phyloP scores from a whole-genome alignment of 306 rosid species.

The Cotoneaster glaucophyllus region DNA sequence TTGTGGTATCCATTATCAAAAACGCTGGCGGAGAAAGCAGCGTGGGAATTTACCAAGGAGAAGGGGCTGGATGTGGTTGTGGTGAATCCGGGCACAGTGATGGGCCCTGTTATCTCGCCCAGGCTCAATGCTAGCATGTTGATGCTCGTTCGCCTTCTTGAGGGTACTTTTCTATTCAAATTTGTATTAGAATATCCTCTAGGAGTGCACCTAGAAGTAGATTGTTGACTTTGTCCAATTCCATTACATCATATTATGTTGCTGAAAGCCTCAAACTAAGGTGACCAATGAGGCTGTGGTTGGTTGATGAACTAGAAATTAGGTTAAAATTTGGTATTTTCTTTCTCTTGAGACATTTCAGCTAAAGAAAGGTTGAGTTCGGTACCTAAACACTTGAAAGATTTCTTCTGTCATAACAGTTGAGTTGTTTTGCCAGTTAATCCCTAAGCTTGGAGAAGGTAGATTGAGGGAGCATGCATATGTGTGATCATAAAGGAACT shows the following conservation, averaged over 20 bases:
- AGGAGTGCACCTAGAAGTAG: background rate
- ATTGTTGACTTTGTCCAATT: background rate
- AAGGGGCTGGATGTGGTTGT: constrained; percentile 80
- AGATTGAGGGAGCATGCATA: background rate
- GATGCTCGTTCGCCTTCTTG: constrained; percentile 65
- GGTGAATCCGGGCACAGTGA: constrained; percentile 87
- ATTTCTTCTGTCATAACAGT: background rate
- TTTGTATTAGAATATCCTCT: background rate
- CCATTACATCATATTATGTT: too few relatives aligned
- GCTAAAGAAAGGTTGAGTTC: background rate
- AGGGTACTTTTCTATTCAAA: constrained; percentile 44
- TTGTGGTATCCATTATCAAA: constrained; percentile 89
- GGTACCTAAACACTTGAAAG: too few relatives aligned
- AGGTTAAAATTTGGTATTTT: background rate
- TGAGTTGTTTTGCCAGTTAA: background rate
- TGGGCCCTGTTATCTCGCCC: constrained; percentile 74
- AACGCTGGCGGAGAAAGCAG: constrained; percentile 80
- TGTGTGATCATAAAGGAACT: background rate
- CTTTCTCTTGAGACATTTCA: background rate
- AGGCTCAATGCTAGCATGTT: constrained; percentile 79
- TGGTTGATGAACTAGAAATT: background rate
- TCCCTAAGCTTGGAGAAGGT: background rate
- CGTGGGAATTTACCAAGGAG: constrained; percentile 78
- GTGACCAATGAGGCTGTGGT: background rate
- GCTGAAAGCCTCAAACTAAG: too few relatives aligned